Evolutionary conservation across 768 basidiomycete genomes (phyloP), one percentile per base, ranked within the genome.

Genomic region (Lactifluus hygrophoroides): DNA sequence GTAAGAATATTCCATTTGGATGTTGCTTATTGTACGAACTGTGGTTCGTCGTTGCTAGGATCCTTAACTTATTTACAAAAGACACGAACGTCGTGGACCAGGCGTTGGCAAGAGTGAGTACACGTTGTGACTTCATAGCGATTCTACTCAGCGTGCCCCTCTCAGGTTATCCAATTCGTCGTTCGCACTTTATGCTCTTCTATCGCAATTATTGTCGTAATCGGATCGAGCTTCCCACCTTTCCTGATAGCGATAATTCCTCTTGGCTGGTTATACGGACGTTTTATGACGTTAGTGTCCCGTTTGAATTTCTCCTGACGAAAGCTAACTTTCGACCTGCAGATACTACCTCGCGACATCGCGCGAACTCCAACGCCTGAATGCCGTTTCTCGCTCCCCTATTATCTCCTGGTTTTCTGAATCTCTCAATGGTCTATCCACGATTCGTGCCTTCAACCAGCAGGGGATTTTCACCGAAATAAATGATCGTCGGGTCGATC

Each of bases 361-460:
- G 1, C 84, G 91, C 25, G 91, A 94, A 69, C 77, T 94, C 25
- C 92, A 94, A 69, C 88, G 91, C 14, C 76, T 94, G 14, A 91
- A 94, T 64, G 88, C 92, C 0, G 86, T 91, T 25, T 90, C 90
- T 5, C 84, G 89, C 38, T 91, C 90, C 0, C 94, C 94, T 1
- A 91, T 98, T 58, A 94, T 95, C 69, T 86, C 86, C 0, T 88
- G 86, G 84, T 90, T 90, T 68, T 86, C 86, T 2, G 90, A 90
- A 68, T 85, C 81, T 3, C 72, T 84, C 37, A 77, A 80, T 3
- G 92, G 92, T 6, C 70, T 91, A 37, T 83, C 88, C 0, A 93
- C 90, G 2, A 93, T 94, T 64, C 81, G 90, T 0, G 89, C 90
- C 0, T 94, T 86, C 73, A 71, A 75, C 35, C 89, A 90, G 61